Evolutionary conservation across 352 stramenopile species (phyloP).

Genomic region (Globisporangium middletonii): DNA sequence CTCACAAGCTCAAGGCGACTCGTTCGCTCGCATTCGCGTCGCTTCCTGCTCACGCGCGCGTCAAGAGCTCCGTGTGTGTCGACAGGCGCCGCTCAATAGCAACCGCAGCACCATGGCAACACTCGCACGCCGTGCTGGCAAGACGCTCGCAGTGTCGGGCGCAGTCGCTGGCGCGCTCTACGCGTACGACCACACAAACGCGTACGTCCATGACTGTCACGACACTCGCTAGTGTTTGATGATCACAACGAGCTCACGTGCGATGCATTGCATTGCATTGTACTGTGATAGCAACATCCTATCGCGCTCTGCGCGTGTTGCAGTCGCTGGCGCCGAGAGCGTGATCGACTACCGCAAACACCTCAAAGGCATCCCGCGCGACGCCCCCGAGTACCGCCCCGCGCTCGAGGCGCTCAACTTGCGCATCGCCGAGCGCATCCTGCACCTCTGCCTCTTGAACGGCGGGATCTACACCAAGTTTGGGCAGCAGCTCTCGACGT

Average conservation of each 20-base stretch:
- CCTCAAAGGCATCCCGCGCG: constrained; percentile 35
- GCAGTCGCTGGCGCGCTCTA: not conserved
- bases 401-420: constrained; percentile 62
- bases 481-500: constrained; percentile 95
- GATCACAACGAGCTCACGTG: not conserved
- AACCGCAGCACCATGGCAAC: not conserved
- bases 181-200: not conserved
- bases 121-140: not conserved
- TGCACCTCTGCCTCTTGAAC: constrained; percentile 91
- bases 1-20: not conserved
- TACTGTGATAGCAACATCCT: constrained; percentile 45
- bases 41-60: too few relatives aligned
- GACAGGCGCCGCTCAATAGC: not conserved
- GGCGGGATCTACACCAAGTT: constrained; percentile 97
- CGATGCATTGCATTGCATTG: not conserved
- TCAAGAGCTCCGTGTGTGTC: too few relatives aligned
- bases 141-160: not conserved
- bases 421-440: constrained; percentile 82
- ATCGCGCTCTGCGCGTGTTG: constrained; percentile 57
- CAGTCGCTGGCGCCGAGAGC: constrained; percentile 33
- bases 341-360: constrained; percentile 50
- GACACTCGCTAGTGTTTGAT: not conserved
- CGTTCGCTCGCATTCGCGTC: not conserved
- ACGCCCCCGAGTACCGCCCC: constrained; percentile 47
- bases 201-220: not conserved